Base-by-base conservation (phyloP, 2,329 filamentous ascomycete species). In the Penicillium italicum region DNA sequence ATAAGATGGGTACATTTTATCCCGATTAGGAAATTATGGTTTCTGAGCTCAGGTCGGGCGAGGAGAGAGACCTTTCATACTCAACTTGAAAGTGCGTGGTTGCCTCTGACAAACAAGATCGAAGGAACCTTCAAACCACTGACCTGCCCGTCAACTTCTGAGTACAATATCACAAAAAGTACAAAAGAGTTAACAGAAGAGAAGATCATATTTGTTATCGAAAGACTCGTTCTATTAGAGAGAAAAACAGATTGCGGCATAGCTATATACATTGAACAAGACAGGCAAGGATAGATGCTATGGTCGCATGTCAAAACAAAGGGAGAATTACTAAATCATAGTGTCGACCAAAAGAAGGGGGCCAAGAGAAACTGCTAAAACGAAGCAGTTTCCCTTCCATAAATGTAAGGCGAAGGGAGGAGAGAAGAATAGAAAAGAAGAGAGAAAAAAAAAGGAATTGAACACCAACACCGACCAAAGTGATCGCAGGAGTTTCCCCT, bases 391-490 rank as follows among this genome's bases (percentile, higher is more conserved):
- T 53, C 46, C 44, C 55, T 47, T 50, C 30, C 50, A 51, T 43
- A 55, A 26, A 53, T 44, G 53, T 20, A 38, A 45, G 38, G 33
- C 24, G 11, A 20, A 28, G 36, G 31, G 33, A 37, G 31, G 38
- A 12, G 24, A 42, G 20, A 50, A 50, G 22, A 31, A 50, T 4
- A 47, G 20, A 43, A 58, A 56, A 53, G 49, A 50, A 53, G 41
- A 50, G 53, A 56, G 46, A 56, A 59, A 55, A 56, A 43, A 56
- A 59, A 55, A 55, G 50, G 46, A 61, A 62, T 62, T 45, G 53
- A 50, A 59, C 63, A 64, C 65, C 61, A 66, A 67, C 63, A 65
- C 66, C 63, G 57, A 58, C 57, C 49, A 50, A 53, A 50, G 44
- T 48, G 53, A 57, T 55, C 44, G 61, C 45, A 56, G 56, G 42